Conservation (phyloP, 371 early-diverging fungal genomes). For the Mycotypha africana region DNA sequence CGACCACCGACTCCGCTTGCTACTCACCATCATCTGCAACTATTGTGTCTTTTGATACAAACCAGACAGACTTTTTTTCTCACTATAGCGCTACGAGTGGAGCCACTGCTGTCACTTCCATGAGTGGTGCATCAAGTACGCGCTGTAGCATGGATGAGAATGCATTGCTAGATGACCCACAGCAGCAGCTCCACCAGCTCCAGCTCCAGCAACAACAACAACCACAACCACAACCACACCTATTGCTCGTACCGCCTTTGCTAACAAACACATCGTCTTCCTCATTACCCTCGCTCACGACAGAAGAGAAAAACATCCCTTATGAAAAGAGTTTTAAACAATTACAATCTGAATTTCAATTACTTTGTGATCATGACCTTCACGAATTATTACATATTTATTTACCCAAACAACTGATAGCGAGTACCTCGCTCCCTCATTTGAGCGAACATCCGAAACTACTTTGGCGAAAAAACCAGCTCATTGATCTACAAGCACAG, state of each 20-base stretch:
- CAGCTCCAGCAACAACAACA: not conserved
- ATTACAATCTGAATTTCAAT: conserved; percentile 26
- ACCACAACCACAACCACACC: too few relatives aligned
- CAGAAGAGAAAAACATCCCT: conserved; percentile 28
- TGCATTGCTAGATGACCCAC: too few relatives aligned
- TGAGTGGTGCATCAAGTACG: too few relatives aligned
- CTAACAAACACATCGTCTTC: too few relatives aligned
- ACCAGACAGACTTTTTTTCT: too few relatives aligned
- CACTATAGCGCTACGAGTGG: too few relatives aligned
- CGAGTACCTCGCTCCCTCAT: conserved; percentile 1
- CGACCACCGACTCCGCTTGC: conserved; percentile 5
- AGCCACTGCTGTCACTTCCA: too few relatives aligned
- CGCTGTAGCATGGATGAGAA: too few relatives aligned
- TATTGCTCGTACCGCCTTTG: too few relatives aligned
- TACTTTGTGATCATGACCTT: conserved; percentile 22
- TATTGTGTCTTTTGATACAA: not conserved
- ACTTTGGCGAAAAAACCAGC: conserved; percentile 9
- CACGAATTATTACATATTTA: conserved; percentile 3
- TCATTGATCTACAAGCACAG: conserved; percentile 11
- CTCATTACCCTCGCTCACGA: too few relatives aligned
- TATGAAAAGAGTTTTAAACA: conserved; percentile 30
- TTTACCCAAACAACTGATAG: too few relatives aligned
- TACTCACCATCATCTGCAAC: too few relatives aligned
- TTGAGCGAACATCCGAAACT: conserved; percentile 18
- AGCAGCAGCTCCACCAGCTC: not conserved